Conservation (phyloP, 306 rosid species). For the Casuarina cunninghamiana region DNA sequence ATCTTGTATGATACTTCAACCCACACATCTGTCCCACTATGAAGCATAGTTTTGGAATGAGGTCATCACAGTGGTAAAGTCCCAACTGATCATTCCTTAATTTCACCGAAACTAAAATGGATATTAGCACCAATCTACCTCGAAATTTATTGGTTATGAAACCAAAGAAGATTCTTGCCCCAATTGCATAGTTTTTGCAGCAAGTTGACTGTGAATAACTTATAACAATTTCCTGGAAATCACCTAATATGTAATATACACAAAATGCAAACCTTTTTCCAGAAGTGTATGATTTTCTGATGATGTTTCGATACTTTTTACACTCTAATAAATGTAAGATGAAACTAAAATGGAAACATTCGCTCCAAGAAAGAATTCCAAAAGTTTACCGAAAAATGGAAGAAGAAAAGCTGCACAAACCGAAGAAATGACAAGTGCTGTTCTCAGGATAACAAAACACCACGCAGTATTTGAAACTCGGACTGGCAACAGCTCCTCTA, state of each 20-base stretch:
- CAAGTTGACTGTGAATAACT: neutral
- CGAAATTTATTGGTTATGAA: neutral
- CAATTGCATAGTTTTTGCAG: neutral
- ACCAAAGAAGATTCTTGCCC: neutral
- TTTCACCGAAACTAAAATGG: too few species aligned
- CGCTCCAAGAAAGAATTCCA: conserved; percentile 18
- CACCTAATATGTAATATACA: neutral
- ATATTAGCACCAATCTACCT: too few species aligned
- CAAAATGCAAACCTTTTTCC: neutral
- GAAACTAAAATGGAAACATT: neutral
- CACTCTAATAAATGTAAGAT: neutral
- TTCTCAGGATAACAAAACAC: conserved; percentile 66
- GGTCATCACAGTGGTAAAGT: neutral
- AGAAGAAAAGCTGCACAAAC: conserved; percentile 68
- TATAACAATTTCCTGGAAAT: neutral
- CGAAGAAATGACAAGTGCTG: conserved; percentile 57
- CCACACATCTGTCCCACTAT: neutral
- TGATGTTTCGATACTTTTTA: neutral
- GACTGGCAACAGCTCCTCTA: conserved; percentile 74
- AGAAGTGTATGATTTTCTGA: neutral
- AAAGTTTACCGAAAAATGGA: conserved; percentile 72
- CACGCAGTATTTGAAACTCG: conserved; percentile 47
- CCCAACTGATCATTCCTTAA: neutral
- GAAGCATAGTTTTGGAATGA: neutral
- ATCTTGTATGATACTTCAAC: conserved; percentile 4